These are phyloP conservation scores for Ophiocordyceps robertsii DNA, from an alignment of 2,329 filamentous ascomycete genomes.

Conservation along the genomic window DNA sequence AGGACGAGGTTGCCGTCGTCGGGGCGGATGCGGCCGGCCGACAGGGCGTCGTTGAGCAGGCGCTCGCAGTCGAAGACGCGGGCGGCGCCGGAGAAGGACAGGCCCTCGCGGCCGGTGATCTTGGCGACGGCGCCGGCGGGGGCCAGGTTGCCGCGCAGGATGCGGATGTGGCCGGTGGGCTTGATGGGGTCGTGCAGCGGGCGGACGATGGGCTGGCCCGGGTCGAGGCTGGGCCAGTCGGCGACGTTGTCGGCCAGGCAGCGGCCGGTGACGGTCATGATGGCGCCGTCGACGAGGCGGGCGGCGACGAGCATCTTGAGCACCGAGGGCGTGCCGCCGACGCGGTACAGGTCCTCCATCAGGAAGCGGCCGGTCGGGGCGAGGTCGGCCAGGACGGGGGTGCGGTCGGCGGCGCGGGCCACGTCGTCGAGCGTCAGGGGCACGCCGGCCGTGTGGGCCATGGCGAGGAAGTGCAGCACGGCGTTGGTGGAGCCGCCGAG, in stretches of 20 bases:
- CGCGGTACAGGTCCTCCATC: conserved; percentile 77
- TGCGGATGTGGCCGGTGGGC: conserved; percentile 71
- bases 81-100: conserved; percentile 67
- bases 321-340: conserved; percentile 75
- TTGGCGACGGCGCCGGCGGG: conserved; percentile 87
- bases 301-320: conserved; percentile 74
- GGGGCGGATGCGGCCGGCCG: conserved; percentile 43
- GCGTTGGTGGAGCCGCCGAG: conserved; percentile 85
- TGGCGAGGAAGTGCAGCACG: conserved; percentile 78
- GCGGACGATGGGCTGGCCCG: conserved; percentile 78
- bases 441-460: conserved; percentile 75
- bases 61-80: conserved; percentile 80
- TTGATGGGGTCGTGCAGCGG: conserved; percentile 65
- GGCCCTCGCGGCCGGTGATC: conserved; percentile 90
- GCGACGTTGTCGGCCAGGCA: conserved; percentile 73
- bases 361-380: conserved; percentile 73
- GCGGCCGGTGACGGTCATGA: conserved; percentile 72
- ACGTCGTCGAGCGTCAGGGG: conserved; percentile 69
- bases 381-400: conserved; percentile 76
- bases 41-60: conserved; percentile 63
- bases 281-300: conserved; percentile 60
- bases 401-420: conserved; percentile 66
- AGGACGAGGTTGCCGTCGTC: conserved; percentile 68
- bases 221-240: conserved; percentile 61
- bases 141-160: conserved; percentile 76